phyloP scores from a whole-genome alignment of 2,329 filamentous ascomycete genomes.

The Hymenoscyphus scutula region DNA sequence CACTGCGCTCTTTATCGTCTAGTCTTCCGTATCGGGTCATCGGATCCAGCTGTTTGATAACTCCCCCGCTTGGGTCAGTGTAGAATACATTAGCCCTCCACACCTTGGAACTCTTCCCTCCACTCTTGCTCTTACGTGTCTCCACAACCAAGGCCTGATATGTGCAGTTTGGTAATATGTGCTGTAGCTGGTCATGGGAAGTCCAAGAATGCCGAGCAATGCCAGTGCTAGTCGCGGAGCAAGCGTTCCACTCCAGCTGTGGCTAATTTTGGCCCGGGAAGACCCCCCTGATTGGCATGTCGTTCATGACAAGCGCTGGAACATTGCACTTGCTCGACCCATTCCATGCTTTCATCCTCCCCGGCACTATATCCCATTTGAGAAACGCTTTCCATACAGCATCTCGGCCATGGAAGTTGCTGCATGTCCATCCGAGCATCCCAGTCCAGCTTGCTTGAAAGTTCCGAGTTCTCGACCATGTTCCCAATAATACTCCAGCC shows the following conservation, averaged over 20 bases:
- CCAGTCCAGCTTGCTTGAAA: constrained; percentile 19
- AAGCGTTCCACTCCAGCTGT: constrained; percentile 18
- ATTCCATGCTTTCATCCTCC: constrained; percentile 13
- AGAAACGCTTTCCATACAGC: constrained; percentile 42
- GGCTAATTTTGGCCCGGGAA: constrained; percentile 21
- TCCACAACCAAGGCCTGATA: constrained; percentile 30
- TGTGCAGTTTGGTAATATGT: constrained; percentile 29
- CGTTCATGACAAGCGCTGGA: constrained; percentile 21
- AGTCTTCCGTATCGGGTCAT: constrained; percentile 35
- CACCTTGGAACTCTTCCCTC: constrained; percentile 31
- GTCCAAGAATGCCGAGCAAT: constrained; percentile 22
- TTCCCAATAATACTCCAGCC: constrained; percentile 18
- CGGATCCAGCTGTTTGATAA: constrained; percentile 30
- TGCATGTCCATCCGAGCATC: constrained; percentile 19
- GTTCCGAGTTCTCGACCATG: constrained; percentile 21
- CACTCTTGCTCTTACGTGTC: constrained; percentile 34
- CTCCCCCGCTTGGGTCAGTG: constrained; percentile 26
- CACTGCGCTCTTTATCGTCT: constrained; percentile 24
- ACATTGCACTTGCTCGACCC: constrained; percentile 16
- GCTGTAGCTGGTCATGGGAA: constrained; percentile 21
- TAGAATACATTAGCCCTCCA: constrained; percentile 35
- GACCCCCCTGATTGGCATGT: constrained; percentile 24
- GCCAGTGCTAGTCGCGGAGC: constrained; percentile 19
- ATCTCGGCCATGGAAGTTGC: constrained; percentile 23
- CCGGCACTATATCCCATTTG: constrained; percentile 12